Percentiles rank a stretch among this genome's conserved stretches.
phyloP scores from a whole-genome alignment of 2,329 filamentous ascomycete genomes.

The Aureobasidium zeae region DNA sequence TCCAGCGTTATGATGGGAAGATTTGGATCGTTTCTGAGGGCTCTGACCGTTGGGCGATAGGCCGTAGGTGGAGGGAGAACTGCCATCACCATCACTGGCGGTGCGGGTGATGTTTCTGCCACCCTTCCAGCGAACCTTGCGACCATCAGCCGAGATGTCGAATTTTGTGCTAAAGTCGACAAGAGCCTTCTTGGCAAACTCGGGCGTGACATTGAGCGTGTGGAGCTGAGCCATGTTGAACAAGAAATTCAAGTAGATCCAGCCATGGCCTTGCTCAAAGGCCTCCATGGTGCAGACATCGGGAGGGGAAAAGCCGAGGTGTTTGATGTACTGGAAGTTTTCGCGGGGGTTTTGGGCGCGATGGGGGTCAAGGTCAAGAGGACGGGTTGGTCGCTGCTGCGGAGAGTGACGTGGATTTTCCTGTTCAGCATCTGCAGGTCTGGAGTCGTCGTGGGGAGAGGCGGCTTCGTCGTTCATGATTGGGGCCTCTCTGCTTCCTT shows the following conservation, averaged over 20 bases:
- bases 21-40: conserved; percentile 23
- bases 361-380: conserved; percentile 67
- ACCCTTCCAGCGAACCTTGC: conserved; percentile 72
- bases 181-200: conserved; percentile 66
- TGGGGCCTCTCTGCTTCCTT: conserved; percentile 39
- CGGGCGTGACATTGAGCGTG: conserved; percentile 70
- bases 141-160: conserved; percentile 66
- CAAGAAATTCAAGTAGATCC: conserved; percentile 74
- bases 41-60: conserved; percentile 18
- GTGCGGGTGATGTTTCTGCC: conserved; percentile 55
- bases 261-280: conserved; percentile 59
- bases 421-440: conserved; percentile 6
- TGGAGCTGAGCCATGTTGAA: conserved; percentile 77
- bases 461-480: conserved; percentile 32
- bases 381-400: conserved; percentile 62
- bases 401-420: conserved; percentile 18
- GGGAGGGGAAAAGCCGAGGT: conserved; percentile 58
- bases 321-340: conserved; percentile 71
- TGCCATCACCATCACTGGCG: conserved; percentile 46
- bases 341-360: conserved; percentile 66
- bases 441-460: background rate
- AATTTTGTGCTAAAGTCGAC: conserved; percentile 63
- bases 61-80: conserved; percentile 18
- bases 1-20: conserved; percentile 1
- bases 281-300: conserved; percentile 43